phyloP scores from a whole-genome alignment of 2,329 filamentous ascomycete species.

The Plectosphaerella plurivora region DNA sequence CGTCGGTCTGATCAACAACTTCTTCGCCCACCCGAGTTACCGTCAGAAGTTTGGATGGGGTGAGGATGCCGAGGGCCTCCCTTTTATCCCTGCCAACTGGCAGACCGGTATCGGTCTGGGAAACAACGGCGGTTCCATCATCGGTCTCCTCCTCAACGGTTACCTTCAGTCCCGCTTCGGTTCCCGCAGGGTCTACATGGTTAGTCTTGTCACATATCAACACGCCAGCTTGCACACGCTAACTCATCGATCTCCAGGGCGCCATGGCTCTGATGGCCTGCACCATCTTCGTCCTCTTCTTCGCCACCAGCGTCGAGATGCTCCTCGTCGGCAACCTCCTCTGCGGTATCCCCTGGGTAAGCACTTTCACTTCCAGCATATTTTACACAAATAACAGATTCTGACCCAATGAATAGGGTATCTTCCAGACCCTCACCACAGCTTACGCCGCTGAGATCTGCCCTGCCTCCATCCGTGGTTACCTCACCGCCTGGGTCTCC shows the following conservation, averaged over 20 bases:
- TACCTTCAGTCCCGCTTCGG: slow-evolving; percentile 27
- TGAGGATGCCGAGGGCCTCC: slow-evolving; percentile 22
- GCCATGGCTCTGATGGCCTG: slow-evolving; percentile 25
- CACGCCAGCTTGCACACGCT: not conserved
- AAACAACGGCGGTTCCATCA: slow-evolving; percentile 33
- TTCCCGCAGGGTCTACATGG: slow-evolving; percentile 30
- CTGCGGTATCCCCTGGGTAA: slow-evolving; percentile 22
- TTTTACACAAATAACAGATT: too few species aligned
- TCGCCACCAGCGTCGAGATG: slow-evolving; percentile 23
- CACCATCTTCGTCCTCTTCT: slow-evolving; percentile 33
- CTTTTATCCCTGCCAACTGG: slow-evolving; percentile 38
- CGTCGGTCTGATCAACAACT: slow-evolving; percentile 31
- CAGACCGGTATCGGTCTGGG: slow-evolving; percentile 36
- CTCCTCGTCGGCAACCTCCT: slow-evolving; percentile 21
- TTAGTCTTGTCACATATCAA: not conserved
- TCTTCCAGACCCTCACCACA: slow-evolving; percentile 29
- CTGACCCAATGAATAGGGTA: slow-evolving; percentile 3
- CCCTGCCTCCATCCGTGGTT: slow-evolving; percentile 32
- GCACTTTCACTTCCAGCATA: too few species aligned
- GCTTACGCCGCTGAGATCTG: slow-evolving; percentile 32
- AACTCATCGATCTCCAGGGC: slow-evolving; percentile 1
- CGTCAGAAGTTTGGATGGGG: slow-evolving; percentile 26
- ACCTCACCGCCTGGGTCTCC: slow-evolving; percentile 33
- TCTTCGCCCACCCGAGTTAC: slow-evolving; percentile 28
- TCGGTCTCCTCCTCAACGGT: slow-evolving; percentile 37